Percentiles rank a stretch among this genome's conserved stretches.
Conservation (phyloP, 257 asterid genomes). For the Verbena officinalis region DNA sequence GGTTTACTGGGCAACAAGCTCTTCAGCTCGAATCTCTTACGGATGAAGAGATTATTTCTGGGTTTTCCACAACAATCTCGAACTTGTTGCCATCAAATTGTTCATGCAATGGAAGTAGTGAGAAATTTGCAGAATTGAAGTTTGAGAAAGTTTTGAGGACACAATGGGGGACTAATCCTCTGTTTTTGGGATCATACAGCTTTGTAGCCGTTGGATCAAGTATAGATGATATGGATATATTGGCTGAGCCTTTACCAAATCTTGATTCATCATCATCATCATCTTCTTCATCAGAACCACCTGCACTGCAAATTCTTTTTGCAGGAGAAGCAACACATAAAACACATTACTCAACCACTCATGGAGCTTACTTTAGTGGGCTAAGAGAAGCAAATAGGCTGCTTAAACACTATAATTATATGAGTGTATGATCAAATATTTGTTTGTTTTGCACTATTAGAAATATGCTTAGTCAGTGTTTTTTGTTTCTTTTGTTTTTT, state of each 20-base stretch:
- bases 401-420: constrained; percentile 65
- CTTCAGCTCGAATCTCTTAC: constrained; percentile 60
- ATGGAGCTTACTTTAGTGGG: constrained; percentile 92
- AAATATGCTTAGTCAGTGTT: constrained; percentile 24
- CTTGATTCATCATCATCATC: constrained; percentile 3
- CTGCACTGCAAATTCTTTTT: constrained; percentile 70
- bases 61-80: constrained; percentile 62
- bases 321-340: constrained; percentile 94
- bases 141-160: constrained; percentile 62
- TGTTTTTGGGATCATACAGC: constrained; percentile 84
- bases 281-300: background rate
- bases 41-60: constrained; percentile 60
- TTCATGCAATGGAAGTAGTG: constrained; percentile 33
- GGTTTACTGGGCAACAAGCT: constrained; percentile 92
- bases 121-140: constrained; percentile 17
- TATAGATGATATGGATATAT: constrained; percentile 65
- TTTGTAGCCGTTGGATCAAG: constrained; percentile 86
- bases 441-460: constrained; percentile 36
- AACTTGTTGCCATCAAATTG: constrained; percentile 37
- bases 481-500: background rate
- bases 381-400: constrained; percentile 91
- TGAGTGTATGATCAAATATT: constrained; percentile 27
- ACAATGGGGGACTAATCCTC: constrained; percentile 87
- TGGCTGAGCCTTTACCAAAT: constrained; percentile 84
- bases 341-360: constrained; percentile 90